Evolutionary conservation across 2,329 filamentous ascomycete genomes (phyloP).

Genomic region (Nothophoma quercina): DNA sequence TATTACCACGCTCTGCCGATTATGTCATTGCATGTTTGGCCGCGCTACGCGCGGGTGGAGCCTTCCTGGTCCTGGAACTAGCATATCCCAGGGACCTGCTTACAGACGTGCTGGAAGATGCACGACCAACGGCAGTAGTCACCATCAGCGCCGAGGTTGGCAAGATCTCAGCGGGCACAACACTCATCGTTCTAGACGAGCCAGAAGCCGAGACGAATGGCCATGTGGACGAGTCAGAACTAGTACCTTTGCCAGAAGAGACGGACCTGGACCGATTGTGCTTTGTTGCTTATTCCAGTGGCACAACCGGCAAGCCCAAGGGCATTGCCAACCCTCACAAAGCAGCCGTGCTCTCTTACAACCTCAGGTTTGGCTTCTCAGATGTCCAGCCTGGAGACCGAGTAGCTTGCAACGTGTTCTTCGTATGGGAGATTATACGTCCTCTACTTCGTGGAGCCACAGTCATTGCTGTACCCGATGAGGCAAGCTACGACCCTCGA

Average conservation of each 20-base stretch:
- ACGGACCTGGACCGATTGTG: constrained; percentile 76
- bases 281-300: constrained; percentile 83
- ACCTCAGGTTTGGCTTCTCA: constrained; percentile 73
- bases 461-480: constrained; percentile 76
- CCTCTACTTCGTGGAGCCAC: constrained; percentile 79
- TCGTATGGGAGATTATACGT: constrained; percentile 84
- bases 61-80: constrained; percentile 80
- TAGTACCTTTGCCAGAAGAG: constrained; percentile 64
- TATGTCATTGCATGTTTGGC: constrained; percentile 82
- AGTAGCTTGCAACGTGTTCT: constrained; percentile 89
- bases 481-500: constrained; percentile 78
- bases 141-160: constrained; percentile 70
- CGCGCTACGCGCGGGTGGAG: constrained; percentile 78
- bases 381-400: constrained; percentile 76
- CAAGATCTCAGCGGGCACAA: constrained; percentile 69
- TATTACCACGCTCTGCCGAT: constrained; percentile 77
- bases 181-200: constrained; percentile 71
- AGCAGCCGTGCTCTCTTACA: constrained; percentile 76
- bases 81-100: constrained; percentile 78
- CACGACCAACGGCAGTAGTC: constrained; percentile 73
- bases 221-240: constrained; percentile 53
- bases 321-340: constrained; percentile 81
- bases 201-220: constrained; percentile 29
- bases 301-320: constrained; percentile 80
- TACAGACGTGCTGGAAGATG: constrained; percentile 79